Percentiles rank a stretch among this genome's conserved stretches.
phyloP scores from a whole-genome alignment of 495 filamentous ascomycete genomes.

The Margaritispora aquatica region DNA sequence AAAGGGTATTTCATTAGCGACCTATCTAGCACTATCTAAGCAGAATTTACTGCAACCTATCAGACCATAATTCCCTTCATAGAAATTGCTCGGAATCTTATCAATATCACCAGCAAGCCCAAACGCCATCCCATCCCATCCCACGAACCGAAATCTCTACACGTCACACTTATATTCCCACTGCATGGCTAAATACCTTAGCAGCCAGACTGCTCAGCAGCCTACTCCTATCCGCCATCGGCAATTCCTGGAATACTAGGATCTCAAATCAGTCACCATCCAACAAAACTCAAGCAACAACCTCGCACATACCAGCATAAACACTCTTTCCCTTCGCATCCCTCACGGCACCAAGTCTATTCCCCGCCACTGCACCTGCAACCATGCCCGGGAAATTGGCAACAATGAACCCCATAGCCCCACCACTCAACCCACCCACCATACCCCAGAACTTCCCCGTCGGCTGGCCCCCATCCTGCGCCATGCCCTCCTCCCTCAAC shows the following conservation, averaged over 20 bases:
- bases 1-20: neutral
- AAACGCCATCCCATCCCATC: neutral
- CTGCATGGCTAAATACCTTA: constrained; percentile 57
- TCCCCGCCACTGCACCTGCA: constrained; percentile 89
- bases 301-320: constrained; percentile 49
- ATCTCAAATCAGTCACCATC: neutral
- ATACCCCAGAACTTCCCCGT: constrained; percentile 80
- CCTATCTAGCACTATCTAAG: neutral
- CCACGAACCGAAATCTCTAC: too few species aligned
- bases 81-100: neutral
- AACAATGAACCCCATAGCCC: constrained; percentile 89
- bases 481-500: constrained; percentile 87
- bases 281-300: neutral
- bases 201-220: constrained; percentile 70
- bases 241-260: constrained; percentile 65
- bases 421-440: constrained; percentile 80
- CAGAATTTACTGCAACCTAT: neutral
- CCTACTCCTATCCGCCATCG: constrained; percentile 69
- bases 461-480: constrained; percentile 48
- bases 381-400: constrained; percentile 84
- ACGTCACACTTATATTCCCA: constrained; percentile 8
- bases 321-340: constrained; percentile 94
- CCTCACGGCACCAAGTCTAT: constrained; percentile 77
- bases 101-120: neutral
- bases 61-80: neutral